Base-by-base conservation (phyloP, 371 early-diverging fungal genomes). In the Umbelopsis sp. region DNA sequence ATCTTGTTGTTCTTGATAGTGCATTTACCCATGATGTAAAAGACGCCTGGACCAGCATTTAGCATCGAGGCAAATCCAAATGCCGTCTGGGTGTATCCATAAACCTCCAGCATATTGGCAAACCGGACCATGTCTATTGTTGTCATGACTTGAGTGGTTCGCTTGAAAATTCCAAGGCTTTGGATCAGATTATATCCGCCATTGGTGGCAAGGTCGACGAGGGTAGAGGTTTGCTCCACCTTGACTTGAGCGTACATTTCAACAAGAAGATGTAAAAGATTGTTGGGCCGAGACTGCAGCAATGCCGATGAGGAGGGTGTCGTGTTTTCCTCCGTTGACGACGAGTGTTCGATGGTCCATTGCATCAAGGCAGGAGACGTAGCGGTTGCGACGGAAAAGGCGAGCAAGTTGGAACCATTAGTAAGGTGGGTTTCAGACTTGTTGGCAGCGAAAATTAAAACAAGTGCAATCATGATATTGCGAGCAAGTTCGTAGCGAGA, bases 11-110 rank as follows among this genome's bases (percentile, higher is more conserved):
- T 57, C 35, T 57, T 57, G 35, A 57, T 29, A 3, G 37, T n/a
- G 18, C 57, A 57, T 35, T 57, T 57, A 6, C 57, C 57, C 35
- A 57, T 29, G n/a, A 57, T 35, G 14, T 57, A 57, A 35, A 18
- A 57, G 32, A 57, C 57, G 11, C 57, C 57, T 16, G 57, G 57
- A 16, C 57, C 57, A 29, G 35, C 37, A 35, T 57, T 57, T 18
- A 57, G 16, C 57, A 57, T 57, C 1, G 57, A 57, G 9, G 57
- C 57, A 57, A 57, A 57, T 37, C 35, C 25, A 29, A 57, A 18
- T 14, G 57, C 57, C 18, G 57, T 57, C 8, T 12, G 14, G n/a
- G 57, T 57, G 35, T 35, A 57, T 18, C 57, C 57, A 35, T 57
- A 57, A 5, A 57, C 57, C 14, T 57, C 57, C 35, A 57, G 32